Evolutionary conservation across 169 alveolate species (phyloP).

Genomic region (Plasmodium billcollinsi): DNA sequence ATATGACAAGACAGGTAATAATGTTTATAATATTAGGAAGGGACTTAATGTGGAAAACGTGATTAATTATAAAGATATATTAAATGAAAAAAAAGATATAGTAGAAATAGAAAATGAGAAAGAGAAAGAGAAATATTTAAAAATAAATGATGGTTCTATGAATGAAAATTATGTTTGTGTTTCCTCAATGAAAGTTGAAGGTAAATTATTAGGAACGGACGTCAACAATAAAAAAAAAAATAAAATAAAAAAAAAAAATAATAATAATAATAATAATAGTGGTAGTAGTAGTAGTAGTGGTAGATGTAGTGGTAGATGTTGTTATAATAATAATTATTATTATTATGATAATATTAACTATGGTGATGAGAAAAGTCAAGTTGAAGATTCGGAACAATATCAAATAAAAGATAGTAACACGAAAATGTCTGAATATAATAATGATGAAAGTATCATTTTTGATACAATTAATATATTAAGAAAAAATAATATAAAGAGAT

Average conservation of each 20-base stretch:
- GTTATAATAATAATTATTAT: no score
- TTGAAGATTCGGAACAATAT: neutral
- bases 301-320: neutral
- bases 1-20: no score
- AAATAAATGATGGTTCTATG: neutral
- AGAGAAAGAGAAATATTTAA: neutral
- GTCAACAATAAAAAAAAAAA: neutral
- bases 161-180: neutral
- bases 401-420: neutral
- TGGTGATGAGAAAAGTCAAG: neutral
- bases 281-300: no score
- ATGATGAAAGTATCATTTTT: neutral
- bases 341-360: no score
- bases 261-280: neutral
- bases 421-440: neutral
- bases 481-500: neutral
- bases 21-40: no score
- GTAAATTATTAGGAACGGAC: no score
- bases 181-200: no score
- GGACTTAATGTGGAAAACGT: no score
- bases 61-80: neutral
- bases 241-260: no score
- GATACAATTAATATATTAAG: neutral
- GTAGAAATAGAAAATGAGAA: constrained; percentile 5
- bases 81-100: constrained; percentile 2